Conservation (phyloP, 2,329 filamentous ascomycete species). For the Diaporthe eres region DNA sequence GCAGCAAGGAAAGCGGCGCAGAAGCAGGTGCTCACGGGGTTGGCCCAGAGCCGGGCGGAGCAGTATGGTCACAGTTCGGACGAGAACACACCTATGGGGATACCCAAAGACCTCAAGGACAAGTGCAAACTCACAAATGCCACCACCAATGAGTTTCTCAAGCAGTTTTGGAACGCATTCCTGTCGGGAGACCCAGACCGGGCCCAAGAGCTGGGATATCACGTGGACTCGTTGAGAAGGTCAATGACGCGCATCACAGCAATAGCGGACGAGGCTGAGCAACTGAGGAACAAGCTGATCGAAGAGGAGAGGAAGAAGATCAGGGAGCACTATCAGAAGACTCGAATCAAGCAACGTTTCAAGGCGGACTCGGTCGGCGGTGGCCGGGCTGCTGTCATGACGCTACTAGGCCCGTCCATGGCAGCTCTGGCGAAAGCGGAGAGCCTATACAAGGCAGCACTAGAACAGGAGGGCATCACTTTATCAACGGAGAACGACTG, state of each 20-base stretch:
- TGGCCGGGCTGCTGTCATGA: conserved; percentile 81
- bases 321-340: conserved; percentile 77
- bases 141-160: conserved; percentile 94
- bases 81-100: conserved; percentile 66
- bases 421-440: conserved; percentile 79
- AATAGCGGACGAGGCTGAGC: conserved; percentile 85
- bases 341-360: conserved; percentile 80
- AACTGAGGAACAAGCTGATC: conserved; percentile 77
- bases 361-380: conserved; percentile 79
- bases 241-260: conserved; percentile 84
- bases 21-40: conserved; percentile 75
- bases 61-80: conserved; percentile 66
- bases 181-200: conserved; percentile 88
- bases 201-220: conserved; percentile 83
- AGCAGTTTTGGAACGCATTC: conserved; percentile 96
- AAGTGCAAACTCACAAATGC: conserved; percentile 82
- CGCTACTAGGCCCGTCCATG: conserved; percentile 82
- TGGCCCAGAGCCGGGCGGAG: conserved; percentile 73
- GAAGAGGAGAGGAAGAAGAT: conserved; percentile 78
- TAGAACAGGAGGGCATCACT: conserved; percentile 72
- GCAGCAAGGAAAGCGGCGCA: conserved; percentile 75
- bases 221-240: conserved; percentile 85
- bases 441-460: conserved; percentile 78
- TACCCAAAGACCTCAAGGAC: conserved; percentile 69
- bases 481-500: conserved; percentile 41